Evolutionary conservation across 2,329 filamentous ascomycete genomes (phyloP).

Genomic region (Xylariaceae sp.): DNA sequence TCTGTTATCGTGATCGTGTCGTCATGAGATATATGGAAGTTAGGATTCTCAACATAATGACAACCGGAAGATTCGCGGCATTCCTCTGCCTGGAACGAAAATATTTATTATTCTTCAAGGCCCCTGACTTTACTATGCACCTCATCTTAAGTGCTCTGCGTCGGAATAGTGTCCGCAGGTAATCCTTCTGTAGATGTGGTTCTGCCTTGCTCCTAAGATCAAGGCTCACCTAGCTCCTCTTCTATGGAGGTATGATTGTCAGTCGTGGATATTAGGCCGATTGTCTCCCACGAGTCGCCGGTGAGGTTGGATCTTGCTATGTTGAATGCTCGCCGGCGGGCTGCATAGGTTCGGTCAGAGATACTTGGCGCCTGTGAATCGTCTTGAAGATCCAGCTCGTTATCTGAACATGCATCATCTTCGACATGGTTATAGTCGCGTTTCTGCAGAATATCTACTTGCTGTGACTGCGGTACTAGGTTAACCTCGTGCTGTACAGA

Average conservation of each 20-base stretch:
- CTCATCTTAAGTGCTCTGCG: no score
- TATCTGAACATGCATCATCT: slow-evolving; percentile 24
- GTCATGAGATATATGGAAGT: no score
- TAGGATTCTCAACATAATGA: no score
- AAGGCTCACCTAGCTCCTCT: slow-evolving; percentile 40
- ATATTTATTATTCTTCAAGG: no score
- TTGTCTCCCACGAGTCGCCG: slow-evolving; percentile 27
- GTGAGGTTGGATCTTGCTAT: slow-evolving; percentile 37
- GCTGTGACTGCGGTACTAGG: neutral
- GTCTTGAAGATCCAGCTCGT: slow-evolving; percentile 24
- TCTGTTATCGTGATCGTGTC: no score
- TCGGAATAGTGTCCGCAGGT: no score
- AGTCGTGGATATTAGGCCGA: slow-evolving; percentile 47
- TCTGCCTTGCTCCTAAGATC: neutral
- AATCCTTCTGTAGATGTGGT: neutral
- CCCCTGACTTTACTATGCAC: no score
- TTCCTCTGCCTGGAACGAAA: no score
- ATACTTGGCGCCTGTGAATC: slow-evolving; percentile 42
- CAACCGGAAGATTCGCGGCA: no score
- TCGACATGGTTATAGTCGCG: neutral
- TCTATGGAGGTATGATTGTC: slow-evolving; percentile 47
- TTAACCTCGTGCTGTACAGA: neutral
- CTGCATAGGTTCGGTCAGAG: slow-evolving; percentile 39
- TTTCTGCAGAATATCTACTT: neutral
- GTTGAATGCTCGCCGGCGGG: slow-evolving; percentile 41